Percentiles rank a stretch among this genome's conserved stretches.
Conservation (phyloP, 768 basidiomycete genomes). For the Solioccasus polychromus region DNA sequence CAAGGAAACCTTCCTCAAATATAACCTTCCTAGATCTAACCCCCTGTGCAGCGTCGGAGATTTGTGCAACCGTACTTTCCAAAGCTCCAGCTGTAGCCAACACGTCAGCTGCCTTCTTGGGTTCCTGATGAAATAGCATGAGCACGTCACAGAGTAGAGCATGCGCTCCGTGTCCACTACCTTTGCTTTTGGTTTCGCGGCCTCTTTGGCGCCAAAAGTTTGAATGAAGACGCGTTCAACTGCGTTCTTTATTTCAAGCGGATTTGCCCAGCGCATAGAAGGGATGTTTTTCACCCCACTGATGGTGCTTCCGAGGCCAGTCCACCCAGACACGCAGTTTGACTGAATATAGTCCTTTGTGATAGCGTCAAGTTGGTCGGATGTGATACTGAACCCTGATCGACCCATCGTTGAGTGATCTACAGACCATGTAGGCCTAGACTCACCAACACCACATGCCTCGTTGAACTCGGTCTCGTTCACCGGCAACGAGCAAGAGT, state of each 20-base stretch:
- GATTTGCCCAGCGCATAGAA: constrained; percentile 76
- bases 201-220: constrained; percentile 71
- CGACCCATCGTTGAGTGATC: constrained; percentile 1
- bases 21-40: constrained; percentile 53
- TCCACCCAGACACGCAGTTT: constrained; percentile 67
- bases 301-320: constrained; percentile 64
- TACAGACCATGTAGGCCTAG: neutral
- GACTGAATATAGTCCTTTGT: constrained; percentile 58
- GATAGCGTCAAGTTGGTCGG: constrained; percentile 55
- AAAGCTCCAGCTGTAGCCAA: constrained; percentile 4
- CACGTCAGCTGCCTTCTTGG: constrained; percentile 42
- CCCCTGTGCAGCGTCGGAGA: constrained; percentile 36
- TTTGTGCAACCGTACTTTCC: constrained; percentile 24
- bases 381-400: constrained; percentile 75
- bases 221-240: constrained; percentile 68
- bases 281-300: constrained; percentile 59
- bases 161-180: constrained; percentile 32
- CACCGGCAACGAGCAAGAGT: constrained; percentile 56
- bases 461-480: constrained; percentile 70
- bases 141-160: neutral
- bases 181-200: constrained; percentile 64
- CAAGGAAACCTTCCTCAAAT: constrained; percentile 94
- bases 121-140: constrained; percentile 35
- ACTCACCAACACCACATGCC: constrained; percentile 85
- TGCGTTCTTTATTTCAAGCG: constrained; percentile 80